Base-by-base conservation (phyloP, 257 asterid genomes). In the Solanum okadae region DNA sequence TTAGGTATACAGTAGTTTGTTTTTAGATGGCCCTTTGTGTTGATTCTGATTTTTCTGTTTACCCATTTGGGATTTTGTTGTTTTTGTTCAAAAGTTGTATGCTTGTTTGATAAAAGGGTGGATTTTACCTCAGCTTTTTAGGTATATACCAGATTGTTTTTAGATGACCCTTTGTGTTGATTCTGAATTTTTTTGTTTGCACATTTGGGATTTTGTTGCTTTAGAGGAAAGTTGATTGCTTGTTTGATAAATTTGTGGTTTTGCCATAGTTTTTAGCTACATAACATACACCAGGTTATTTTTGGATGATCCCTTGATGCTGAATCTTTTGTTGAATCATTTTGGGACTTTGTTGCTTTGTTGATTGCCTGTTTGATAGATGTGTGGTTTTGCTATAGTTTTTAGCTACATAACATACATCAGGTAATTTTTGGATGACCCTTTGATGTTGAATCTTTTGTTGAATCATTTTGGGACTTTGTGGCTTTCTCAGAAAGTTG, bases 1-100 rank as follows among this genome's bases (percentile, higher is more conserved):
- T 90, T 81, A n/a, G n/a, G 25, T 31, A 25, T 76, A 22, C 42
- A 70, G 10, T 37, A 70, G 96, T 92, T 89, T 98, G 94, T 94
- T 59, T 76, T 81, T 81, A 10, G 68, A 49, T 81, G 68, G 34
- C 20, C 27, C 44, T 77, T 38, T 77, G 22, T 77, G 42, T 40
- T 78, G 63, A 25, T 25, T 40, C 25, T 78, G 37, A 25, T 5
- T 44, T 78, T 42, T 78, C 13, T 65, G 76, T 52, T 52, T 89
- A 25, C 90, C 89, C 87, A 31, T 90, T 88, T 88, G 42, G 42
- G 68, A 29, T 46, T 81, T 46, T 42, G 85, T 44, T 79, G 13
- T 13, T 78, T 78, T 78, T 16, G 8, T 9, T 44, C 29, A 18
- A 20, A 79, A 78, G 65, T 83, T 44, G 56, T 56, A 86, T 84